Evolutionary conservation across 768 basidiomycete genomes (phyloP), one percentile per base, ranked within the genome.

Genomic region (Pleurotus eryngii): DNA sequence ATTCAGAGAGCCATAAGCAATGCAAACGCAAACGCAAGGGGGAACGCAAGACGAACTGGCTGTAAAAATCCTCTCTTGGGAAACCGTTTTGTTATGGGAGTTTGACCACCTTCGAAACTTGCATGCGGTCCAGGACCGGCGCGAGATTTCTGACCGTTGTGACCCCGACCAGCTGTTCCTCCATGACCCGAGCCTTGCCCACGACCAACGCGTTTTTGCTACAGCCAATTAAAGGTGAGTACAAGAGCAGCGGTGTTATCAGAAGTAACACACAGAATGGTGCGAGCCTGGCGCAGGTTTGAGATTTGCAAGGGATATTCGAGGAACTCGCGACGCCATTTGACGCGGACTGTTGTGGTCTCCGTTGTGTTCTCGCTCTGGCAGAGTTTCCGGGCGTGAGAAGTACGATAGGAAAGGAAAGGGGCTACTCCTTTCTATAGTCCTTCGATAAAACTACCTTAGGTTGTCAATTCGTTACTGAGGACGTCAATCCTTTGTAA

Each of bases 21-120:
- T 35, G 30, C 30, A 11, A 35, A 35, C 8, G 30, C 9, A 35
- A 11, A 35, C 30, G 30, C 8, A 24, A 42, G 49, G 48, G 55
- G 43, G 17, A 30, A 24, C 24, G 12, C 15, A n/a, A 55, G 22
- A 81, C 91, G 65, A 64, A 97, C 96, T 84, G 83, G 73, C 97
- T 98, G 58, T 87, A 83, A 71, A 71, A 98, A 98, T 46, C 97
- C 97, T 47, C 85, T 82, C 77, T 99, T 99, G 4, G 97, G 97
- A 67, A 95, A 90, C 45, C 86, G 76, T 61, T 92, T 87, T 4
- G 90, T 88, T 55, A 98, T 85, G 12, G 96, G 92, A 4, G 96
- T 98, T 70, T 98, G 96, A 60, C 97, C 97, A 68, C 97, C 97
- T 72, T 98, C 97, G 61, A 98, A 99, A 5, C 92, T 87, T 24